Conservation (phyloP, 805 yeast species). For the Metschnikowia kofuensis region DNA sequence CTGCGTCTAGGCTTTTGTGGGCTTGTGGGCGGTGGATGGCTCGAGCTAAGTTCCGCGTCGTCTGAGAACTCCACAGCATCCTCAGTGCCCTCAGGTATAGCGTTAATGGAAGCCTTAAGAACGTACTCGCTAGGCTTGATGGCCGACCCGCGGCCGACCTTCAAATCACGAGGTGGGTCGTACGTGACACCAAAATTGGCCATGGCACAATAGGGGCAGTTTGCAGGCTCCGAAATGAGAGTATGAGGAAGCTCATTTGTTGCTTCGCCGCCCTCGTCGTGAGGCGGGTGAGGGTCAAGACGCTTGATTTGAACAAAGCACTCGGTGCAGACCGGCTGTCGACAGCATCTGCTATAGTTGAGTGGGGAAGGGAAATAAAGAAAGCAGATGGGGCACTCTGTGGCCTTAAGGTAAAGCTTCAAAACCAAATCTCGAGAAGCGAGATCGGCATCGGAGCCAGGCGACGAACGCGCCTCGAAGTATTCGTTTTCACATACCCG, state of each 20-base stretch:
- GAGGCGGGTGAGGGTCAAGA: slow-evolving; percentile 90
- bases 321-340: slow-evolving; percentile 91
- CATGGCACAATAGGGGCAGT: slow-evolving; percentile 92
- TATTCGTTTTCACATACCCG: slow-evolving; percentile 37
- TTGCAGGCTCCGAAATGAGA: slow-evolving; percentile 81
- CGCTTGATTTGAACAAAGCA: slow-evolving; percentile 96
- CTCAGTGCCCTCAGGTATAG: slow-evolving; percentile 8
- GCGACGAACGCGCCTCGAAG: slow-evolving; percentile 18
- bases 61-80: slow-evolving; percentile 3
- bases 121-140: slow-evolving; percentile 44
- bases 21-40: slow-evolving; percentile 1
- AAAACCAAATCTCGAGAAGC: slow-evolving; percentile 49
- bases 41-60: background rate
- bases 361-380: slow-evolving; percentile 75
- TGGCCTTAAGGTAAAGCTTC: slow-evolving; percentile 60
- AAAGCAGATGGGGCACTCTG: slow-evolving; percentile 95
- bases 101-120: slow-evolving; percentile 8
- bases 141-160: slow-evolving; percentile 56
- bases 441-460: slow-evolving; percentile 14
- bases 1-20: slow-evolving; percentile 22
- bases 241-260: slow-evolving; percentile 49
- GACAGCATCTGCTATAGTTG: slow-evolving; percentile 83
- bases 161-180: slow-evolving; percentile 53
- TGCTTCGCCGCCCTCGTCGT: slow-evolving; percentile 46
- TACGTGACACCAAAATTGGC: slow-evolving; percentile 82